phyloP scores from a whole-genome alignment of 805 yeast genomes.

The Candida khao-thaluensis region DNA sequence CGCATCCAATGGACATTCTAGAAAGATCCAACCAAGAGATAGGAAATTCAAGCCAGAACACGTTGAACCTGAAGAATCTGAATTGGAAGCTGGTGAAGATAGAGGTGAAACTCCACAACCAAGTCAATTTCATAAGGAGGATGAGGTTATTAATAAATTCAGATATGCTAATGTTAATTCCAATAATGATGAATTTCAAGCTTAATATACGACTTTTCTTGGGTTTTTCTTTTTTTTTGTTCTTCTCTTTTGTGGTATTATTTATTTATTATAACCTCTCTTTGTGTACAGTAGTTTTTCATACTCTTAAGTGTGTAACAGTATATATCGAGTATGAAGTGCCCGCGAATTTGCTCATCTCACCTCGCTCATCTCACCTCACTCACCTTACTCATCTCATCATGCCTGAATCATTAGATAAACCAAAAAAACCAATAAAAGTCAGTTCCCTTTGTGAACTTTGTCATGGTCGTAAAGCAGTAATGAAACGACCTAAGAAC shows the following conservation, averaged over 20 bases:
- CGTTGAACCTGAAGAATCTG: slow-evolving; percentile 25
- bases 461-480: slow-evolving; percentile 80
- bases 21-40: slow-evolving; percentile 28
- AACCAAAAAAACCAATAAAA: slow-evolving; percentile 25
- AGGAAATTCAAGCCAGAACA: slow-evolving; percentile 26
- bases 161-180: slow-evolving; percentile 45
- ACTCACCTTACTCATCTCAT: slow-evolving; percentile 8
- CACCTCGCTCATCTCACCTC: too few relatives aligned
- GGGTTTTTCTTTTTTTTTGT: too few relatives aligned
- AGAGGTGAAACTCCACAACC: slow-evolving; percentile 8
- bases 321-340: too few relatives aligned
- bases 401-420: slow-evolving; percentile 14
- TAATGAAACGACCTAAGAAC: slow-evolving; percentile 89
- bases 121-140: slow-evolving; percentile 14
- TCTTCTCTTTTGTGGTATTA: too few relatives aligned
- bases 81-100: slow-evolving; percentile 19
- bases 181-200: slow-evolving; percentile 45
- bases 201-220: slow-evolving; percentile 13
- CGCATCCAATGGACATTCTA: slow-evolving; percentile 68
- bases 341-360: too few relatives aligned
- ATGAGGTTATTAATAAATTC: slow-evolving; percentile 40
- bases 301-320: too few relatives aligned
- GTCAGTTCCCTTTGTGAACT: slow-evolving; percentile 67
- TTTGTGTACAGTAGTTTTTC: too few relatives aligned
- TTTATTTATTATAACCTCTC: too few relatives aligned